A percentile compares a stretch with the other conserved stretches of the same genome.
Conservation (phyloP, 768 basidiomycete species). For the Termitomyces sp. region DNA sequence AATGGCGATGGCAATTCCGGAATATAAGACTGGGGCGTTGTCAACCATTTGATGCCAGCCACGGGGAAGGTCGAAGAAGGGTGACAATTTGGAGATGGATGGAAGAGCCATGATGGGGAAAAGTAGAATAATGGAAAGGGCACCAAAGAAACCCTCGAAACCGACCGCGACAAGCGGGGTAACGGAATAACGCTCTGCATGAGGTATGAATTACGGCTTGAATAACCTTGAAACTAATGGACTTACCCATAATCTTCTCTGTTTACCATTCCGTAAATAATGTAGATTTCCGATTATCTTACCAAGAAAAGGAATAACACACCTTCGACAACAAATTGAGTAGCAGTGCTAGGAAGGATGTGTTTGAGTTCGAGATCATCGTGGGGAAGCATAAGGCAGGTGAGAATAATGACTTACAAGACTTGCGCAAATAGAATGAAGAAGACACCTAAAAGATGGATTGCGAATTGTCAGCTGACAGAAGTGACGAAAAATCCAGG, state of each 20-base stretch:
- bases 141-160: slow-evolving; percentile 90
- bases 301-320: slow-evolving; percentile 9
- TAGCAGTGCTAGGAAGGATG: slow-evolving; percentile 61
- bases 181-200: slow-evolving; percentile 65
- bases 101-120: slow-evolving; percentile 79
- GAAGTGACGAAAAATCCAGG: slow-evolving; percentile 10
- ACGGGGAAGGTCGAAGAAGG: slow-evolving; percentile 84
- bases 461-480: slow-evolving; percentile 15
- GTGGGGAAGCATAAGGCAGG: slow-evolving; percentile 13
- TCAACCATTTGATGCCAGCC: slow-evolving; percentile 88
- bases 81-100: slow-evolving; percentile 55
- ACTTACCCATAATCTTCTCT: slow-evolving; percentile 85
- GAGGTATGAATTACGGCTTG: neutral
- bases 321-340: slow-evolving; percentile 90
- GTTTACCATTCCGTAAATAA: slow-evolving; percentile 3
- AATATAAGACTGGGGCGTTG: slow-evolving; percentile 67
- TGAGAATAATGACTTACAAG: slow-evolving; percentile 59
- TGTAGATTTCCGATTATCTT: slow-evolving; percentile 7
- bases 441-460: slow-evolving; percentile 61
- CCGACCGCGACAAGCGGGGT: slow-evolving; percentile 92
- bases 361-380: slow-evolving; percentile 10
- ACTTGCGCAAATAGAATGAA: slow-evolving; percentile 93
- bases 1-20: slow-evolving; percentile 67
- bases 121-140: slow-evolving; percentile 70
- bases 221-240: neutral